Evolutionary conservation across 2,329 filamentous ascomycete species (phyloP).

Genomic region (Huntiella decipiens): DNA sequence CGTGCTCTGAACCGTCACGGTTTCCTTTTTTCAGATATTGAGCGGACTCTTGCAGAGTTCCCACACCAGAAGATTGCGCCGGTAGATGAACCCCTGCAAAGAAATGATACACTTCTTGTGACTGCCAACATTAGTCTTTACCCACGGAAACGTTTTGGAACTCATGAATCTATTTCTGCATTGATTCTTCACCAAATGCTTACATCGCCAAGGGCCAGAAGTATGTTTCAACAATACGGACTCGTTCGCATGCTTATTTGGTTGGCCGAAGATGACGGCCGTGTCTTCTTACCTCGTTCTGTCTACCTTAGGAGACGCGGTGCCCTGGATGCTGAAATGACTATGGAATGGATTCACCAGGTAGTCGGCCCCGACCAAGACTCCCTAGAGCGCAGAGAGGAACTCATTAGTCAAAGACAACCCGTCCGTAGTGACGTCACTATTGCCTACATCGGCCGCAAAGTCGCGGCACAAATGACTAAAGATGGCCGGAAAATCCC

Average conservation of each 20-base stretch:
- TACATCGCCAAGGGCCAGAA: slow-evolving; percentile 34
- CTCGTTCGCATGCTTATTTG: slow-evolving; percentile 64
- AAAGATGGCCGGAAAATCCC: slow-evolving; percentile 25
- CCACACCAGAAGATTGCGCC: slow-evolving; percentile 32
- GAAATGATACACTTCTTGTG: slow-evolving; percentile 58
- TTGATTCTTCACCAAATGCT: slow-evolving; percentile 45
- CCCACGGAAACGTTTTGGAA: slow-evolving; percentile 29
- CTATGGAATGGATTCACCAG: slow-evolving; percentile 39
- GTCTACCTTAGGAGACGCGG: slow-evolving; percentile 35
- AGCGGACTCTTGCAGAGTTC: slow-evolving; percentile 30
- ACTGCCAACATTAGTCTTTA: slow-evolving; percentile 45
- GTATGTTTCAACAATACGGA: slow-evolving; percentile 56
- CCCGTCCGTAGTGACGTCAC: slow-evolving; percentile 28
- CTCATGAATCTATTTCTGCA: slow-evolving; percentile 35
- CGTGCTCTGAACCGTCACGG: slow-evolving; percentile 36
- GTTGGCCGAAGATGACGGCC: slow-evolving; percentile 41
- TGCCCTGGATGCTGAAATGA: slow-evolving; percentile 39
- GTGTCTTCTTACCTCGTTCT: slow-evolving; percentile 38
- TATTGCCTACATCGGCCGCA: slow-evolving; percentile 26
- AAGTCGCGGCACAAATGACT: slow-evolving; percentile 25
- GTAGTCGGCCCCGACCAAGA: slow-evolving; percentile 27
- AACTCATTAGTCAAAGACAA: slow-evolving; percentile 2
- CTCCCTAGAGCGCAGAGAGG: slow-evolving; percentile 13
- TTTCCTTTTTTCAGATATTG: slow-evolving; percentile 40
- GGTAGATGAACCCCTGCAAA: slow-evolving; percentile 23